These are phyloP conservation scores for Colletotrichum cuscutae DNA, from an alignment of 2,329 filamentous ascomycete species.

Conservation along the genomic window DNA sequence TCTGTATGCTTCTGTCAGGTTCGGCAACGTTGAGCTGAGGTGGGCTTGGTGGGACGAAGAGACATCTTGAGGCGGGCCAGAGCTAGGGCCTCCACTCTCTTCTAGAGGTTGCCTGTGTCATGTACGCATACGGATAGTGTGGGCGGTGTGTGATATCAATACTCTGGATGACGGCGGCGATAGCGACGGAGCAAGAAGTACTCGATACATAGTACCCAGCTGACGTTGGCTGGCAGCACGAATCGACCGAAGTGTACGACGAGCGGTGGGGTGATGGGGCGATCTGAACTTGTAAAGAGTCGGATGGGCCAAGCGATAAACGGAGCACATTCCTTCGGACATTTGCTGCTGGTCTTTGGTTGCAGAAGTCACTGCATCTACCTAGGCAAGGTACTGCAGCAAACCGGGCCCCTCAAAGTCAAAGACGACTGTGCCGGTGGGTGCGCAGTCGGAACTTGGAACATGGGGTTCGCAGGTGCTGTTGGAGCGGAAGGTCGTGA, in stretches of 20 bases:
- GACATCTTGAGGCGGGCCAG: not conserved
- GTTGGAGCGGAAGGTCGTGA: not conserved
- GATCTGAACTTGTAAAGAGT: not conserved
- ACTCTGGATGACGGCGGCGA: not conserved
- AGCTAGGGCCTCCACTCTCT: not conserved
- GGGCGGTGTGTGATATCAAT: not conserved
- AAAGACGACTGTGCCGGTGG: slow-evolving; percentile 4
- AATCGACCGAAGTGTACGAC: slow-evolving; percentile 22
- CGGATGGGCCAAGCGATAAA: slow-evolving; percentile 7
- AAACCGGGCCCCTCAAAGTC: not conserved
- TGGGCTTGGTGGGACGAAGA: not conserved
- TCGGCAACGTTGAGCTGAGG: slow-evolving; percentile 7
- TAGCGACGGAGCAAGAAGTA: not conserved
- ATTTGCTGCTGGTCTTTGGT: slow-evolving; percentile 13
- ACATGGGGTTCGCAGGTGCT: not conserved
- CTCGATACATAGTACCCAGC: not conserved
- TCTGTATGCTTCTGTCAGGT: not conserved
- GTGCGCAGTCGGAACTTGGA: not conserved
- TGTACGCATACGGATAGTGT: not conserved
- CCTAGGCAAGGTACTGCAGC: not conserved
- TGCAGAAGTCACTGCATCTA: slow-evolving; percentile 4
- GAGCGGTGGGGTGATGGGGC: not conserved
- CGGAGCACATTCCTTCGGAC: slow-evolving; percentile 26
- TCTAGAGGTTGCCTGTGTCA: not conserved
- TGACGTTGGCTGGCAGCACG: not conserved